Percentiles rank a stretch among this genome's conserved stretches.
These are phyloP conservation scores for Leptographium procerum DNA, from an alignment of 2,329 filamentous ascomycete species.

Conservation along the genomic window DNA sequence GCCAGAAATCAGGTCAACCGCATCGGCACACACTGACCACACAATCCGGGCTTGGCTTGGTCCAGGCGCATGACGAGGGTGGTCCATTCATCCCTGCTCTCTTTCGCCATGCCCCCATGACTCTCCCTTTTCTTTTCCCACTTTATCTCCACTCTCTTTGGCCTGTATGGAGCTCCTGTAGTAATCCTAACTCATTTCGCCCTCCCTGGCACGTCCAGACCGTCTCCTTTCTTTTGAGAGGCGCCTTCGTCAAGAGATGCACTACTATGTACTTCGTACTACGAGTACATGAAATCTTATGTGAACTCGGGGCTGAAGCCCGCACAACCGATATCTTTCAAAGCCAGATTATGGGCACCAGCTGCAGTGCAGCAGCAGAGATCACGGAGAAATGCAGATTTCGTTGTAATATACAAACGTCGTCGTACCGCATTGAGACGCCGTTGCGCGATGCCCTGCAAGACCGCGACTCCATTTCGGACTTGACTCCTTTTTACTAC, in stretches of 20 bases:
- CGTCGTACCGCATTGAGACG: neutral
- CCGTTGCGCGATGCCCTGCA: neutral
- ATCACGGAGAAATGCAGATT: neutral
- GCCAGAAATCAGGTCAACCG: no score
- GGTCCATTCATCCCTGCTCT: neutral
- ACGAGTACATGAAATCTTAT: no score
- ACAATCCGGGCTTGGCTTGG: neutral
- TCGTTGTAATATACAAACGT: neutral
- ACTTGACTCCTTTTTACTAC: neutral
- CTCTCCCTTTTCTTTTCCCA: neutral
- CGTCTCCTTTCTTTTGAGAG: neutral
- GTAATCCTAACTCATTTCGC: neutral
- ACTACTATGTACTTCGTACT: no score
- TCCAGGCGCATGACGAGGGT: neutral
- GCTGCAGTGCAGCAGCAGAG: neutral
- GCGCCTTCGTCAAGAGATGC: neutral
- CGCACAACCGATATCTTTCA: neutral
- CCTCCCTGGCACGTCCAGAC: neutral
- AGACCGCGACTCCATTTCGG: neutral
- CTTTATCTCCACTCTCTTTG: neutral
- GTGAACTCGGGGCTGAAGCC: no score
- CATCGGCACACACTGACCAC: neutral
- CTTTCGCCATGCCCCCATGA: neutral
- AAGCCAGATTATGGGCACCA: neutral
- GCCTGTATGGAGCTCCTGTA: neutral